phyloP scores from a whole-genome alignment of 73 alveolate species.

The Vitrella brassicaformis region DNA sequence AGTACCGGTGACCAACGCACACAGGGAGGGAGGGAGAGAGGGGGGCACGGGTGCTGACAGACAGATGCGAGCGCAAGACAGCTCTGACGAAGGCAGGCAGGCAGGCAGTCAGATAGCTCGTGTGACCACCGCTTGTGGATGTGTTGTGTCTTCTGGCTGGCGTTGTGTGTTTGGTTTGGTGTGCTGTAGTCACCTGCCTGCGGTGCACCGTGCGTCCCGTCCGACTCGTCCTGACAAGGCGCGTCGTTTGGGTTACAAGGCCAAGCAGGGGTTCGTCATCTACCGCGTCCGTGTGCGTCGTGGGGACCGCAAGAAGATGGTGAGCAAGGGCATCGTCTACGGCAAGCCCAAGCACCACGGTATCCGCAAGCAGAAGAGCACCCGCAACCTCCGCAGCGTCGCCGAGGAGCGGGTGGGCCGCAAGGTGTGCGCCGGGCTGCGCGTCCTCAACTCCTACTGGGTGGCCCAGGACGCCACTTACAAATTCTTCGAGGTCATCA shows the following conservation, averaged over 20 bases:
- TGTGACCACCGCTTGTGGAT: too few species aligned
- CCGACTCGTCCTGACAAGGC: constrained; percentile 99
- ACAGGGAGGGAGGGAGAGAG: too few species aligned
- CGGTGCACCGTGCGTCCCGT: constrained; percentile 85
- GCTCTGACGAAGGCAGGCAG: too few species aligned
- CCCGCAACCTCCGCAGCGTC: constrained; percentile 79
- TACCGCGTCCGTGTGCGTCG: constrained; percentile 96
- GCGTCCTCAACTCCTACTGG: constrained; percentile 99
- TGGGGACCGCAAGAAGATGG: constrained; percentile 86
- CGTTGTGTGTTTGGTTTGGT: not conserved
- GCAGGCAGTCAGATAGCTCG: too few species aligned
- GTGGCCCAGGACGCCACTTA: constrained; percentile 95
- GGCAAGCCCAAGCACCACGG: constrained; percentile 99
- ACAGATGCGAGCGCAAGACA: too few species aligned
- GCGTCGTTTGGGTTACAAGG: constrained; percentile 94
- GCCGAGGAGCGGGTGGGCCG: constrained; percentile 99
- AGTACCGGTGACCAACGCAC: constrained; percentile 94
- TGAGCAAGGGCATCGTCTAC: constrained; percentile 81
- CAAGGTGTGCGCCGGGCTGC: constrained; percentile 67
- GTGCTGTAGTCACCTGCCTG: constrained; percentile 55
- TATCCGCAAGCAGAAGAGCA: constrained; percentile 79
- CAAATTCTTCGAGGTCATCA: constrained; percentile 91
- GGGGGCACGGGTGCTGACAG: too few species aligned
- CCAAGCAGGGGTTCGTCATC: constrained; percentile 85
- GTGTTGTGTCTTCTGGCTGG: too few species aligned